Evolutionary conservation across 2,329 filamentous ascomycete genomes (phyloP).

Genomic region (Talaromyces pinophilus): DNA sequence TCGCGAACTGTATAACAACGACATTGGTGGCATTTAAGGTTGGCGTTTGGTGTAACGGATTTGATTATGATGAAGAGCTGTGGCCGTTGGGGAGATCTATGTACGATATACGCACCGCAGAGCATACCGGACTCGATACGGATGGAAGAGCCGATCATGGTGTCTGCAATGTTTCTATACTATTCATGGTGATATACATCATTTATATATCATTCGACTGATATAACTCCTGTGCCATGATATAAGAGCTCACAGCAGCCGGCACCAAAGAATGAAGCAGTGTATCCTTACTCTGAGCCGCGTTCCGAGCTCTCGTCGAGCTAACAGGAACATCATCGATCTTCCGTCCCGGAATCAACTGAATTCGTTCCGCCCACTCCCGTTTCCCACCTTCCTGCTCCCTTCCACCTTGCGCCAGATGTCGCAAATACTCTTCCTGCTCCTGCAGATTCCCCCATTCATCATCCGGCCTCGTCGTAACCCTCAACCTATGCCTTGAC

Average conservation of each 20-base stretch:
- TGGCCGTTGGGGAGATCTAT: not conserved
- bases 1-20: conserved; percentile 1
- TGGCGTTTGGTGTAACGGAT: not conserved
- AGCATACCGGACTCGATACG: not conserved
- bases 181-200: not conserved
- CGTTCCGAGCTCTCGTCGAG: conserved; percentile 46
- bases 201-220: conserved; percentile 19
- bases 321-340: conserved; percentile 42
- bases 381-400: conserved; percentile 41
- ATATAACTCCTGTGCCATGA: conserved; percentile 38
- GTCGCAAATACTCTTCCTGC: conserved; percentile 41
- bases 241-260: conserved; percentile 35
- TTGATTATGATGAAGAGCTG: not conserved
- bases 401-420: conserved; percentile 40
- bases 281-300: conserved; percentile 33
- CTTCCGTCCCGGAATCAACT: conserved; percentile 44
- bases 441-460: conserved; percentile 43
- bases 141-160: not conserved
- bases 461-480: conserved; percentile 46
- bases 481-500: conserved; percentile 45
- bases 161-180: not conserved
- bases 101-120: conserved; percentile 6
- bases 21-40: not conserved
- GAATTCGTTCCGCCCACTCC: conserved; percentile 48
- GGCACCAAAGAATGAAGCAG: conserved; percentile 43